Conservation (phyloP, 768 basidiomycete species). For the Russula sp. region DNA sequence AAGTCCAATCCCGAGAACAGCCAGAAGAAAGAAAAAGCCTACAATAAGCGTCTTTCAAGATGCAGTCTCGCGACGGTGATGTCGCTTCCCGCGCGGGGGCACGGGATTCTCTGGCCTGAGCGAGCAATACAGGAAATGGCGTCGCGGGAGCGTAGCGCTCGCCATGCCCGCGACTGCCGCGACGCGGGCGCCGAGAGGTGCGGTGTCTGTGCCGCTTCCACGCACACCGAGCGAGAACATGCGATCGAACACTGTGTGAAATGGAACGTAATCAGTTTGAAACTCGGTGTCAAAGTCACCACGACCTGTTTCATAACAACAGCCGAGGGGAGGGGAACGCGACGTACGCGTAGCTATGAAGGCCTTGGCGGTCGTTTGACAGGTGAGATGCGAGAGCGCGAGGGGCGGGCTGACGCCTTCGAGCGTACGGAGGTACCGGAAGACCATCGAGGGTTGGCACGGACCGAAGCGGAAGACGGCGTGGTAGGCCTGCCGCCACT, state of each 20-base stretch:
- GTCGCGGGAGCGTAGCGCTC: slow-evolving; percentile 54
- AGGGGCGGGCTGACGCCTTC: slow-evolving; percentile 89
- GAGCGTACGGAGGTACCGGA: slow-evolving; percentile 81
- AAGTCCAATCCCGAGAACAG: neutral
- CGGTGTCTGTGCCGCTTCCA: slow-evolving; percentile 61
- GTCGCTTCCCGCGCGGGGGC: slow-evolving; percentile 23
- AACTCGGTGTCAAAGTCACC: too few relatives aligned
- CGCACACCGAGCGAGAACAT: slow-evolving; percentile 86
- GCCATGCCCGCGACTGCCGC: slow-evolving; percentile 54
- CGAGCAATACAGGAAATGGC: slow-evolving; percentile 80
- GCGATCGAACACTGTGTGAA: slow-evolving; percentile 70
- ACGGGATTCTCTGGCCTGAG: slow-evolving; percentile 52
- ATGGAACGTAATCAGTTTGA: too few relatives aligned
- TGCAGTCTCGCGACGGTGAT: slow-evolving; percentile 5
- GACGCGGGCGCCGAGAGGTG: slow-evolving; percentile 54
- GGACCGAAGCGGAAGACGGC: slow-evolving; percentile 85
- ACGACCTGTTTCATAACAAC: too few relatives aligned
- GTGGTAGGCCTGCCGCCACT: slow-evolving; percentile 85
- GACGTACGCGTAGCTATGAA: slow-evolving; percentile 77
- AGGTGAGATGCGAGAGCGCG: slow-evolving; percentile 76
- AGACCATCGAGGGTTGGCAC: slow-evolving; percentile 88
- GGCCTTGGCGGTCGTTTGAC: slow-evolving; percentile 83
- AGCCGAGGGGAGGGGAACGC: too few relatives aligned
- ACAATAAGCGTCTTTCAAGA: neutral
- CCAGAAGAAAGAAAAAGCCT: neutral